Conservation (phyloP, 1,284 basidiomycete species). For the Hortiboletus rubellus region DNA sequence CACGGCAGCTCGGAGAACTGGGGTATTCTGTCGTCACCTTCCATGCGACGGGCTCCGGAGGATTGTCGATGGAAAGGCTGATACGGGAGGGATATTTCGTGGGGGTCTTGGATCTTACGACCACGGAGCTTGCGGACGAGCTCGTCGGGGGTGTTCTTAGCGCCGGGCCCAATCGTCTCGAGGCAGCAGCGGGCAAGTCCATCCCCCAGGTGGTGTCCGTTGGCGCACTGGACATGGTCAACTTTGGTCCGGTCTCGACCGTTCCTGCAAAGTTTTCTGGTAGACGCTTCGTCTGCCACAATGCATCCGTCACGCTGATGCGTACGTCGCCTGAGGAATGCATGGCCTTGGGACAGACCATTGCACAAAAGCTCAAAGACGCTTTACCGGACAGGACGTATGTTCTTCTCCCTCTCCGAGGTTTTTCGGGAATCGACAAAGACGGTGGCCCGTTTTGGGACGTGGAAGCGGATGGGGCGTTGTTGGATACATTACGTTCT, state of each 20-base stretch:
- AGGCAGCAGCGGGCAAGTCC: conserved; percentile 20
- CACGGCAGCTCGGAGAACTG: conserved; percentile 22
- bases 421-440: conserved; percentile 26
- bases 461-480: conserved; percentile 24
- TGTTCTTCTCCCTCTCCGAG: conserved; percentile 27
- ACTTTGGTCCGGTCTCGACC: conserved; percentile 29
- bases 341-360: conserved; percentile 19
- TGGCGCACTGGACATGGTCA: conserved; percentile 34
- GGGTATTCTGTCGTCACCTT: conserved; percentile 30
- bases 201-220: conserved; percentile 29
- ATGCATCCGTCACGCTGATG: conserved; percentile 32
- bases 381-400: conserved; percentile 18
- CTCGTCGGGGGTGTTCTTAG: conserved; percentile 30
- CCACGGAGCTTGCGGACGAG: conserved; percentile 33
- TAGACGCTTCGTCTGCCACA: conserved; percentile 23
- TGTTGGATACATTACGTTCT: conserved; percentile 20
- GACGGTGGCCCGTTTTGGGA: conserved; percentile 26
- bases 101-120: conserved; percentile 32
- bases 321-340: conserved; percentile 30
- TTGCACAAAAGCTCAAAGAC: conserved; percentile 22
- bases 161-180: conserved; percentile 27
- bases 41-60: conserved; percentile 32
- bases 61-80: conserved; percentile 31
- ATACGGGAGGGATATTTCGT: conserved; percentile 24
- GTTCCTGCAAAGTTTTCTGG: conserved; percentile 18